Conservation (phyloP, 495 filamentous ascomycete genomes). For the Aspergillus biplanus region DNA sequence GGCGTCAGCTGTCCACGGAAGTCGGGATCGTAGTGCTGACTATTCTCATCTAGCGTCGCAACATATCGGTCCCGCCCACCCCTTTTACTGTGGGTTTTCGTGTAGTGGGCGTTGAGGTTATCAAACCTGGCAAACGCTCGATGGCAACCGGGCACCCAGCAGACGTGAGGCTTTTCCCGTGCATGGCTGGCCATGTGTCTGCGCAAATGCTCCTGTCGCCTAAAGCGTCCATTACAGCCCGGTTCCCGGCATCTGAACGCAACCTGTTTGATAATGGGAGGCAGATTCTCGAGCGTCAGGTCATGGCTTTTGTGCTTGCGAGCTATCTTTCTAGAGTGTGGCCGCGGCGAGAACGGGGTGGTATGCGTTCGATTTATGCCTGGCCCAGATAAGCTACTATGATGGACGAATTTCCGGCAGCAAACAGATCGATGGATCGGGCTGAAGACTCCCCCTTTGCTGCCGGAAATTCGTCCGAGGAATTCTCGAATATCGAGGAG, state of each 20-base stretch:
- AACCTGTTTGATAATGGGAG: constrained; percentile 46
- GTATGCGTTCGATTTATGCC: no score
- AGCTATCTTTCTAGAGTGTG: constrained; percentile 39
- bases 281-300: constrained; percentile 46
- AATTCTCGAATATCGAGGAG: no score
- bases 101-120: constrained; percentile 54
- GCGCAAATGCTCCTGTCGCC: constrained; percentile 66
- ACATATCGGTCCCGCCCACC: constrained; percentile 53
- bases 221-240: constrained; percentile 56
- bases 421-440: no score
- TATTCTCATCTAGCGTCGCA: constrained; percentile 50
- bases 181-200: constrained; percentile 64
- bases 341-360: constrained; percentile 29
- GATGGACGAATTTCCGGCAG: no score
- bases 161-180: constrained; percentile 56
- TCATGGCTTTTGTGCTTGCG: constrained; percentile 46
- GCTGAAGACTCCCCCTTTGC: no score
- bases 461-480: no score
- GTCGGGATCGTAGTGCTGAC: constrained; percentile 48
- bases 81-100: constrained; percentile 54
- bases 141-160: constrained; percentile 51
- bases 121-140: constrained; percentile 51
- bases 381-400: no score
- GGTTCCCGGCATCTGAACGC: constrained; percentile 54
- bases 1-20: constrained; percentile 50